Evolutionary conservation across 192 early-diverging fungal genomes (phyloP).

Genomic region (Chytriomyces sp.): DNA sequence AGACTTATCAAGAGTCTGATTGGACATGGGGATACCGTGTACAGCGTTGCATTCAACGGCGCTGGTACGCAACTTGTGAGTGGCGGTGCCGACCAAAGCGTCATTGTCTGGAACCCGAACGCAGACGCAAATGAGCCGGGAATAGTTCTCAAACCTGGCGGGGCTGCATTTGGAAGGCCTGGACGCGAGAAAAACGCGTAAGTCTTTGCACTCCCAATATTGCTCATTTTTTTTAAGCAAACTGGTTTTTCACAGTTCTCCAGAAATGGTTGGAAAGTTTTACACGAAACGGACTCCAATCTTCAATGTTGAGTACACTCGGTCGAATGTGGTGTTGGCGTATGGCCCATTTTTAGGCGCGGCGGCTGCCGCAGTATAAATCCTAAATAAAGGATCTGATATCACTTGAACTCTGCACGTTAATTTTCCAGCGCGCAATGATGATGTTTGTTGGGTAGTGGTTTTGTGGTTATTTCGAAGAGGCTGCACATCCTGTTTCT

Average conservation of each 20-base stretch:
- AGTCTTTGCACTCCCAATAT: no score
- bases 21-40: conserved; percentile 84
- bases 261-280: conserved; percentile 66
- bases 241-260: conserved; percentile 9
- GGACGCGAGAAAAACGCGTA: neutral
- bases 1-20: conserved; percentile 79
- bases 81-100: conserved; percentile 86
- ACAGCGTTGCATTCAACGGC: conserved; percentile 84
- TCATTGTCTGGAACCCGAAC: conserved; percentile 88
- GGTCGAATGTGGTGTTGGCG: conserved; percentile 83
- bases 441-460: no score
- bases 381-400: no score
- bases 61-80: conserved; percentile 83
- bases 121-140: neutral
- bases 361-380: no score
- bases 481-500: no score
- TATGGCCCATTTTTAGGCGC: conserved; percentile 70
- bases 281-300: conserved; percentile 92
- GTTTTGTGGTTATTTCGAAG: no score
- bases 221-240: neutral
- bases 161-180: conserved; percentile 8
- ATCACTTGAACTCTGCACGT: no score
- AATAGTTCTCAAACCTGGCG: conserved; percentile 5
- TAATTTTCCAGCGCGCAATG: no score
- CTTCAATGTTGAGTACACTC: conserved; percentile 81